phyloP scores from a whole-genome alignment of 2,329 filamentous ascomycete genomes.

The Diplodia corticola region DNA sequence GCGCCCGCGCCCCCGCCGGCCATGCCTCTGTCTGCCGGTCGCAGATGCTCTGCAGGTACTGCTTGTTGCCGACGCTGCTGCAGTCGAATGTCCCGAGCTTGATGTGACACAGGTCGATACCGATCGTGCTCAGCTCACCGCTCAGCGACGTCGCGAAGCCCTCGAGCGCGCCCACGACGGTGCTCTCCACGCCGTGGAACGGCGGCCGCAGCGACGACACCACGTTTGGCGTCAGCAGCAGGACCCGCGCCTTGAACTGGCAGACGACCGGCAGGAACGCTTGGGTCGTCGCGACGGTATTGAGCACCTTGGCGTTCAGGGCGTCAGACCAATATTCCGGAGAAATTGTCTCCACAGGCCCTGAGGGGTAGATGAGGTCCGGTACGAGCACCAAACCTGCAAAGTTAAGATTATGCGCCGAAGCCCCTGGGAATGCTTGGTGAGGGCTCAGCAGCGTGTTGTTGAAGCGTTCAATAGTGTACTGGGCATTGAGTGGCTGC shows the following conservation, averaged over 20 bases:
- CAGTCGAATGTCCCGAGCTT: constrained; percentile 92
- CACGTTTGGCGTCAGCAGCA: constrained; percentile 78
- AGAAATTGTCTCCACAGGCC: constrained; percentile 81
- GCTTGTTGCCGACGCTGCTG: constrained; percentile 57
- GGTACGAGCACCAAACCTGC: constrained; percentile 83
- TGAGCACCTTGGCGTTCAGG: constrained; percentile 87
- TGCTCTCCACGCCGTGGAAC: constrained; percentile 82
- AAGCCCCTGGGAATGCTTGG: constrained; percentile 72
- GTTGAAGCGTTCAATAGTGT: constrained; percentile 71
- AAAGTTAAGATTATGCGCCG: constrained; percentile 72
- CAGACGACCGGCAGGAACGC: constrained; percentile 66
- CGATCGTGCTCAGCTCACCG: constrained; percentile 73
- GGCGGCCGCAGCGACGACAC: constrained; percentile 77
- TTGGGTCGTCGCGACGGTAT: constrained; percentile 85
- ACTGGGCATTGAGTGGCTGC: constrained; percentile 67
- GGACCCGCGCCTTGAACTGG: constrained; percentile 63
- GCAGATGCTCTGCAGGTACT: constrained; percentile 37
- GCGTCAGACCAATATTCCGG: constrained; percentile 84
- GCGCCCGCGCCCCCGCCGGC: constrained; percentile 36
- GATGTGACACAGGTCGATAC: constrained; percentile 79
- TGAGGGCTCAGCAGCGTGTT: constrained; percentile 72
- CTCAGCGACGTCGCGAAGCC: constrained; percentile 80
- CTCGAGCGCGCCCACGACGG: constrained; percentile 81
- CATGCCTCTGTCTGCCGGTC: constrained; percentile 40
- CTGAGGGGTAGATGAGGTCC: constrained; percentile 73